These are phyloP conservation scores for Phylloporus rhodoxanthus DNA, from an alignment of 768 basidiomycete genomes.

Conservation along the genomic window DNA sequence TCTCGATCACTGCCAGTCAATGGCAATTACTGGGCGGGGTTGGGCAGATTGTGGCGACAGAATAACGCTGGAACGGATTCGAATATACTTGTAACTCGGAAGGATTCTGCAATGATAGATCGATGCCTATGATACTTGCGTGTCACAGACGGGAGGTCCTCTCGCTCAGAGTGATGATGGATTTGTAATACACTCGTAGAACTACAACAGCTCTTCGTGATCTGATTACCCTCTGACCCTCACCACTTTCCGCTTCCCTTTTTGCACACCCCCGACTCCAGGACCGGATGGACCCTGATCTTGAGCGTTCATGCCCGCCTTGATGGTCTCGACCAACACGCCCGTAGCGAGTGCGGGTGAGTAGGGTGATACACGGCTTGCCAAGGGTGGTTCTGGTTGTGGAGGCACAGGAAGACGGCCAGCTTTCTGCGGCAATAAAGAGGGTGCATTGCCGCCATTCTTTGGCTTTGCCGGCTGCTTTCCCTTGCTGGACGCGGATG, in stretches of 20 bases:
- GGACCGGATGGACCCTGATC: slow-evolving; percentile 42
- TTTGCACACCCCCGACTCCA: slow-evolving; percentile 36
- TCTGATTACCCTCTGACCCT: slow-evolving; percentile 52
- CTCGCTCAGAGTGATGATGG: not conserved
- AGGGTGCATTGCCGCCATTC: slow-evolving; percentile 31
- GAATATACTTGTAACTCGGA: too few species aligned
- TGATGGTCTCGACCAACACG: slow-evolving; percentile 75
- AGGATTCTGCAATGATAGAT: too few species aligned
- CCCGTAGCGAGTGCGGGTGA: slow-evolving; percentile 75
- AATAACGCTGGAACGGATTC: too few species aligned
- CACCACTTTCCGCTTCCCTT: slow-evolving; percentile 78
- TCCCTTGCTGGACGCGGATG: slow-evolving; percentile 36
- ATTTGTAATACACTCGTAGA: slow-evolving; percentile 19
- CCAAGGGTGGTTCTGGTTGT: slow-evolving; percentile 64
- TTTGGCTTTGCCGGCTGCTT: slow-evolving; percentile 49
- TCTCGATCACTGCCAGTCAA: too few species aligned
- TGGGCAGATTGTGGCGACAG: too few species aligned
- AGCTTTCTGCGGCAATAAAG: slow-evolving; percentile 21
- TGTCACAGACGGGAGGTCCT: not conserved
- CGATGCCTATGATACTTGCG: too few species aligned
- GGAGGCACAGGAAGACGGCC: slow-evolving; percentile 66
- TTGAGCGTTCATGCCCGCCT: slow-evolving; percentile 74
- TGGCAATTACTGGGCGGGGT: too few species aligned
- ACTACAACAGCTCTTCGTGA: not conserved
- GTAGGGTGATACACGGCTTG: slow-evolving; percentile 71